Percentiles rank a stretch among this genome's conserved stretches.
Conservation (phyloP, 1,284 basidiomycete genomes). For the Cystobasidiaceae sp. region DNA sequence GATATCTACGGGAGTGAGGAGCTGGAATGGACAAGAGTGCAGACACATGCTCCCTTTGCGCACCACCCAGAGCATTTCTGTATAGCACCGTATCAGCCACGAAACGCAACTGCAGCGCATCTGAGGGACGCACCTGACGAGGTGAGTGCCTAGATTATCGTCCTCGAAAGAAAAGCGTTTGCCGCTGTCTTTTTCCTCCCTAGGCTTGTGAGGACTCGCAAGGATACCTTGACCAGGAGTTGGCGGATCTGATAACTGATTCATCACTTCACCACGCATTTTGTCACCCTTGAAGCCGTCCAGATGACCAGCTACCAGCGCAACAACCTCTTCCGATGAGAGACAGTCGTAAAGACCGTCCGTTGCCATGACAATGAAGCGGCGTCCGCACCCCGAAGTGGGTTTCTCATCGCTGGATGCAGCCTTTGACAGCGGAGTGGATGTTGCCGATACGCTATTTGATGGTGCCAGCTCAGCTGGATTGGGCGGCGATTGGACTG, state of each 20-base stretch:
- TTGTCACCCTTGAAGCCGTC: conserved; percentile 56
- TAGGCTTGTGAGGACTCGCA: conserved; percentile 33
- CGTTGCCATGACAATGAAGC: conserved; percentile 81
- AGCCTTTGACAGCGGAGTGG: neutral
- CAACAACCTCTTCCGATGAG: conserved; percentile 89
- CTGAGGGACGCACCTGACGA: conserved; percentile 54
- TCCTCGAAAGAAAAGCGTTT: conserved; percentile 73
- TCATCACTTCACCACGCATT: conserved; percentile 30
- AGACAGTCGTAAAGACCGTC: conserved; percentile 83
- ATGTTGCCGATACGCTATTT: neutral
- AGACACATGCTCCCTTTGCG: conserved; percentile 61
- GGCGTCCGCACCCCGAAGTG: conserved; percentile 38
- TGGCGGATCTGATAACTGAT: neutral
- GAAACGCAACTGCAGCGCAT: conserved; percentile 42
- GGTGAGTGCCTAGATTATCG: conserved; percentile 78
- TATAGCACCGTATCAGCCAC: conserved; percentile 78
- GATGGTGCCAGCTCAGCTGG: neutral
- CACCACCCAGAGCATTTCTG: conserved; percentile 89
- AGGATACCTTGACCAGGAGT: conserved; percentile 21
- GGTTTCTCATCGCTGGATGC: neutral
- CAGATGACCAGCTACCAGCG: conserved; percentile 79
- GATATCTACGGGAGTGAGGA: conserved; percentile 67
- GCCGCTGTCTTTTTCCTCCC: conserved; percentile 35
- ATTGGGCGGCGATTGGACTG: neutral
- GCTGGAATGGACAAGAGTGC: conserved; percentile 78